Conservation (phyloP, 306 rosid species). For the Cotoneaster glaucophyllus region DNA sequence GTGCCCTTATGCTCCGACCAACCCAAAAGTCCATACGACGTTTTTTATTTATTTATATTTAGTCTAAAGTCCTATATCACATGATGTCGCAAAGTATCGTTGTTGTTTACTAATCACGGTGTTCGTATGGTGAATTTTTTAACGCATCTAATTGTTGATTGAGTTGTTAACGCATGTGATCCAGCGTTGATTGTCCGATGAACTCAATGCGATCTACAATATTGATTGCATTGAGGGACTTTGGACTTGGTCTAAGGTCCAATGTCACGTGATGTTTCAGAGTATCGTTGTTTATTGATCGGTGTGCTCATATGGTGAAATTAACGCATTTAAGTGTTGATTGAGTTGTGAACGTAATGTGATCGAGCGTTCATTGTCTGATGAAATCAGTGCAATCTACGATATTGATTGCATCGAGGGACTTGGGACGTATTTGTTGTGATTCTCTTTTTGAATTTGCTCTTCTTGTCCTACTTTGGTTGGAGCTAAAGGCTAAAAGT, state of each 20-base stretch:
- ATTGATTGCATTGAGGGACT: too few relatives aligned
- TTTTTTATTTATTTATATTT: not conserved
- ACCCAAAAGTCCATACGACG: not conserved
- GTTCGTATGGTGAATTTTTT: not conserved
- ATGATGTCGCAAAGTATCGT: not conserved
- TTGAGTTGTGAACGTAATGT: not conserved
- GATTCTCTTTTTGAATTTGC: not conserved
- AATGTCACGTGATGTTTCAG: not conserved
- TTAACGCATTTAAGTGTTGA: not conserved
- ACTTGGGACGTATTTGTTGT: not conserved
- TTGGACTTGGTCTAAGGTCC: not conserved
- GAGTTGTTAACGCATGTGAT: not conserved
- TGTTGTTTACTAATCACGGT: not conserved
- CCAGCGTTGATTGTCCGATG: accelerated
- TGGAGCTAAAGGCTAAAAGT: not conserved
- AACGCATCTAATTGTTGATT: not conserved
- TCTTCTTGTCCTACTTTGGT: not conserved
- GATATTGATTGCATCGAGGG: not conserved
- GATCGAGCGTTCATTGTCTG: not conserved
- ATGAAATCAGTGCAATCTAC: not conserved
- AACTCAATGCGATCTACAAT: too few relatives aligned
- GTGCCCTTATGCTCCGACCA: not conserved
- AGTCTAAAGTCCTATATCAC: not conserved
- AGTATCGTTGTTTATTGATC: not conserved
- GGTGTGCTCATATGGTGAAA: not conserved